A percentile compares a stretch with the other conserved stretches of the same genome.
phyloP scores from a whole-genome alignment of 257 asterid species.

The Scutellaria galericulata region DNA sequence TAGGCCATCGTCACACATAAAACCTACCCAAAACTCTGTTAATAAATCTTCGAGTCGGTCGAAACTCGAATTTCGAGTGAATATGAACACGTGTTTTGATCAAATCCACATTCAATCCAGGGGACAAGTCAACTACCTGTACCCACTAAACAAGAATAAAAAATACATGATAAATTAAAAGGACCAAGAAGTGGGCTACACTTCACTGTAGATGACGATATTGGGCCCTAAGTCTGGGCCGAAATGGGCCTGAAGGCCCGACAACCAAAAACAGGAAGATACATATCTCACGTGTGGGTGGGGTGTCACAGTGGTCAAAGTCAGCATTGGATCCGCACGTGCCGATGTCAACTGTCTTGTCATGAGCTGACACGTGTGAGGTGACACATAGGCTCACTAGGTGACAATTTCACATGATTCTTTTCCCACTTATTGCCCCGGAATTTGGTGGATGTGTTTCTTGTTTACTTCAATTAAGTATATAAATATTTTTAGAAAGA shows the following conservation, averaged over 20 bases:
- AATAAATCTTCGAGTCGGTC: no score
- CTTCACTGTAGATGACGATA: background rate
- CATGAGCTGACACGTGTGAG: conserved; percentile 41
- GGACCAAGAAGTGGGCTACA: no score
- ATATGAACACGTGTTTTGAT: background rate
- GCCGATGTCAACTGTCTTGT: conserved; percentile 34
- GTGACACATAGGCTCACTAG: conserved; percentile 24
- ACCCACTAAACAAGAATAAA: background rate
- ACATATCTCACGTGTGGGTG: conserved; percentile 44
- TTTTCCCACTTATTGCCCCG: conserved; percentile 28
- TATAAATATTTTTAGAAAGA: background rate
- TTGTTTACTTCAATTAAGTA: background rate
- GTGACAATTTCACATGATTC: conserved; percentile 44
- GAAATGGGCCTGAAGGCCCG: conserved; percentile 33
- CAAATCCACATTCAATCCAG: background rate
- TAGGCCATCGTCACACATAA: no score
- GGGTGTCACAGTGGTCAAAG: conserved; percentile 31
- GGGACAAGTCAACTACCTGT: conserved; percentile 12
- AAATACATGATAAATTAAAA: background rate
- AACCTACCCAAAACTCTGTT: no score
- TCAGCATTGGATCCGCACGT: conserved; percentile 41
- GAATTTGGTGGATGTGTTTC: conserved; percentile 31
- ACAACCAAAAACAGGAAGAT: conserved; percentile 36
- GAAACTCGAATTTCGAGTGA: no score
- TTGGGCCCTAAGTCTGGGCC: conserved; percentile 35